Evolutionary conservation across 1,284 basidiomycete species (phyloP).

Genomic region (Heterobasidion parviporum): DNA sequence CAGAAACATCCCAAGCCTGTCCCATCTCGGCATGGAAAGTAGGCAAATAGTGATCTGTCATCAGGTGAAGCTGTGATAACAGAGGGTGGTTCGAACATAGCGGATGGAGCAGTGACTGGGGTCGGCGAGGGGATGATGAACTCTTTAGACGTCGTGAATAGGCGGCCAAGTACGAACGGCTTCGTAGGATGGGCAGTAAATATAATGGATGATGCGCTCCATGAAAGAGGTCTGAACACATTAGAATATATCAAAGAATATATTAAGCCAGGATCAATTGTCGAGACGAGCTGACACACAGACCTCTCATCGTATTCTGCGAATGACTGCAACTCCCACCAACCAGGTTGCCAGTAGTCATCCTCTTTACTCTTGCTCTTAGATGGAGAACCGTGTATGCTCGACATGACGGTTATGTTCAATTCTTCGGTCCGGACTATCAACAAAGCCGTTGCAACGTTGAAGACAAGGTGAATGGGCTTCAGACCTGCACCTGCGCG

Average conservation of each 20-base stretch:
- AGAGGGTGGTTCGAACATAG: conserved; percentile 51
- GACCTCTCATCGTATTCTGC: conserved; percentile 49
- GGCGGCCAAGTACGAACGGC: conserved; percentile 50
- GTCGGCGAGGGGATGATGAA: conserved; percentile 49
- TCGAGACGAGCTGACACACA: conserved; percentile 7
- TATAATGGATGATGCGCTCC: conserved; percentile 61
- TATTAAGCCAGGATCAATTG: background rate
- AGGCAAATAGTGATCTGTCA: conserved; percentile 53
- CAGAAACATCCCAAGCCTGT: conserved; percentile 62
- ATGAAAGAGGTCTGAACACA: conserved; percentile 49
- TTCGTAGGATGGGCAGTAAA: conserved; percentile 56
- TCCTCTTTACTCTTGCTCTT: conserved; percentile 55
- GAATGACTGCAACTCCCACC: conserved; percentile 67
- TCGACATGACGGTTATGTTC: conserved; percentile 7
- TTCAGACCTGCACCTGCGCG: too few relatives aligned
- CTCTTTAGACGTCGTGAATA: conserved; percentile 60
- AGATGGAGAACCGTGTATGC: conserved; percentile 27
- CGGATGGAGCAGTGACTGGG: conserved; percentile 33
- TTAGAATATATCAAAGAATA: background rate
- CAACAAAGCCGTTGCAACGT: too few relatives aligned
- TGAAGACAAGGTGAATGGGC: too few relatives aligned
- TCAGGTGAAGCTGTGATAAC: conserved; percentile 50
- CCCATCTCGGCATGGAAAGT: conserved; percentile 49
- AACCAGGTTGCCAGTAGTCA: conserved; percentile 49
- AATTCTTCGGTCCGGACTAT: too few relatives aligned